Percentiles rank a stretch among this genome's conserved stretches.
These are phyloP conservation scores for Leptographium procerum DNA, from an alignment of 2,329 filamentous ascomycete genomes.

Conservation along the genomic window DNA sequence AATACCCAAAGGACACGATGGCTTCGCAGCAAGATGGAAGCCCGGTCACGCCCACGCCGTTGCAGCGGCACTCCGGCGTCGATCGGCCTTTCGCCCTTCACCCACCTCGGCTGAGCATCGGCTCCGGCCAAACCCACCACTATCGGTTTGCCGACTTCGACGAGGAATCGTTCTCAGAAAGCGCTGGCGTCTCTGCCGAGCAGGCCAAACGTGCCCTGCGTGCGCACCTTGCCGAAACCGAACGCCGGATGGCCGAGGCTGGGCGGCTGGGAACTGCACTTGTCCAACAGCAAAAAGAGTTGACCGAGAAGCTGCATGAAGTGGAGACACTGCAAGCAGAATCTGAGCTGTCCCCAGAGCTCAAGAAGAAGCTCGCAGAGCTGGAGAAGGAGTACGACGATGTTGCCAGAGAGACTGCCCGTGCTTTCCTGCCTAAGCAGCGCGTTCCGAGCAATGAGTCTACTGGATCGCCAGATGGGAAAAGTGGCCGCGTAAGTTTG, in stretches of 20 bases:
- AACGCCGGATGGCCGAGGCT: conserved; percentile 81
- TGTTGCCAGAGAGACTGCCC: conserved; percentile 76
- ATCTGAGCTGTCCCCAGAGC: conserved; percentile 67
- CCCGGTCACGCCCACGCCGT: conserved; percentile 13
- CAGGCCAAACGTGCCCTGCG: conserved; percentile 84
- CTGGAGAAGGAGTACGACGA: conserved; percentile 95
- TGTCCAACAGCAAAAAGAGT: conserved; percentile 73
- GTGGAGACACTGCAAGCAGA: conserved; percentile 69
- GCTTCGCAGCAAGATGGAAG: conserved; percentile 11
- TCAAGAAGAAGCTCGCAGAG: conserved; percentile 71
- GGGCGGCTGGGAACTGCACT: conserved; percentile 81
- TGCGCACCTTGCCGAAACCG: conserved; percentile 85
- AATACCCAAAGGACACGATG: conserved; percentile 5
- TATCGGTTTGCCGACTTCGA: conserved; percentile 77
- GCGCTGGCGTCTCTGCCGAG: conserved; percentile 64
- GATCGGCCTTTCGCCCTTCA: conserved; percentile 10
- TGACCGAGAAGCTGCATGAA: conserved; percentile 72
- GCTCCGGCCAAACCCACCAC: conserved; percentile 37
- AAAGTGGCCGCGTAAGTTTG: conserved; percentile 38
- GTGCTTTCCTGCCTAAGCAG: conserved; percentile 79
- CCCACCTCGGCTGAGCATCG: conserved; percentile 6
- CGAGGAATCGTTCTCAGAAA: conserved; percentile 64
- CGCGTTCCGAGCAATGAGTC: conserved; percentile 61
- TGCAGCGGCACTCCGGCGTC: conserved; percentile 7
- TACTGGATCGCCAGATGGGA: conserved; percentile 39